Evolutionary conservation across 192 early-diverging fungal genomes (phyloP), one percentile per base, ranked within the genome.

Genomic region (Coemansia sp.): DNA sequence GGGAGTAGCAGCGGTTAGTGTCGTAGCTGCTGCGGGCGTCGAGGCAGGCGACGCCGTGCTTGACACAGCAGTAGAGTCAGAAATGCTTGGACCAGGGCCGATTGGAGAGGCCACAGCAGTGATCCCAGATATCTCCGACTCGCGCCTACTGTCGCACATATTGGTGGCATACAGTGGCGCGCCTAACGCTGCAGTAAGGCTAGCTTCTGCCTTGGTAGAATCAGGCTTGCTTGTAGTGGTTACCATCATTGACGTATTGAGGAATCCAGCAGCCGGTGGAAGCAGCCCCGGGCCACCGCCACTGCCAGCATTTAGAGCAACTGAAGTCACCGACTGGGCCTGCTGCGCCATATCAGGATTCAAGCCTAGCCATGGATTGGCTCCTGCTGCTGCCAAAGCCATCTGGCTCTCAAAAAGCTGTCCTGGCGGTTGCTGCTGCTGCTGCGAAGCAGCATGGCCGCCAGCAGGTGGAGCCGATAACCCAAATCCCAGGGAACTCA

Each of bases 81-180:
- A 44, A 10, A 57, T 45, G 3, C 19, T 37, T 23, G 55, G 44
- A 8, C 57, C 59, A 20, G 55, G 59, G n/a, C 64, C 69, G 16
- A 55, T 40, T 12, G 69, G 69, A 11, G 75, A 68, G 15, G 75
- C 68, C 4, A 78, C 75, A 33, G 75, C 69, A 63, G 75, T 78
- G 51, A 78, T 58, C 6, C 53, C 75, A 15, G 75, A 78, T 38
- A 66, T 58, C 51, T 68, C 75, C 5, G 75, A 78, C 64, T 78
- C 68, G 61, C 75, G 75, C 36, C 75, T 67, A 64, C 75, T 78
- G 38, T 68, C 69, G 57, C 33, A 51, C 19, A 78, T 68, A 64
- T 78, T 71, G 54, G 68, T 45, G 57, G 72, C 67, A 55, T 68
- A 47, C 57, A 59, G 35, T 54, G 57, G 50, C n/a, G 37, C 28